Conservation (phyloP, 306 rosid genomes). For the Vachellia pachyceras region DNA sequence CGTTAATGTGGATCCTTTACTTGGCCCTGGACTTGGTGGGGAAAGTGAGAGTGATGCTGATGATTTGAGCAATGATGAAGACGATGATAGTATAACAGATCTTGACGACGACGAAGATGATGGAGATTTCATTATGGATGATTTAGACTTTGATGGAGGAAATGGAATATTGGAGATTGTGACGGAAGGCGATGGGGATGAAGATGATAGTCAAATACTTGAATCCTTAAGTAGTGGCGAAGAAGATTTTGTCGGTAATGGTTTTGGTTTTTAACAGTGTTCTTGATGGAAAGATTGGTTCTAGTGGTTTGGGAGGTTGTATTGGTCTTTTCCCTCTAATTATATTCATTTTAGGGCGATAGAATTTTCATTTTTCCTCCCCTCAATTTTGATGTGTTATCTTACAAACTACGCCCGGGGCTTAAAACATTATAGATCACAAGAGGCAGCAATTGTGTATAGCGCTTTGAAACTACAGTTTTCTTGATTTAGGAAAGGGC, state of each 20-base stretch:
- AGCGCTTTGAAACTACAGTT: slow-evolving; percentile 19
- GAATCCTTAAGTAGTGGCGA: slow-evolving; percentile 78
- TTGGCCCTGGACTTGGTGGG: slow-evolving; percentile 84
- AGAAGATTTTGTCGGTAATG: slow-evolving; percentile 66
- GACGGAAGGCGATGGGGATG: slow-evolving; percentile 80
- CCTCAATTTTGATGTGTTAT: slow-evolving; percentile 42
- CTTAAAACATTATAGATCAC: slow-evolving; percentile 23
- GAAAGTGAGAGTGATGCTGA: slow-evolving; percentile 80
- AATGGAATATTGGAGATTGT: slow-evolving; percentile 66
- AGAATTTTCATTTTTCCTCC: slow-evolving; percentile 14
- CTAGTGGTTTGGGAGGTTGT: slow-evolving; percentile 42
- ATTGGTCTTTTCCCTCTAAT: slow-evolving; percentile 42
- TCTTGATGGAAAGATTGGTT: background rate
- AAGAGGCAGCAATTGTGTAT: slow-evolving; percentile 37
- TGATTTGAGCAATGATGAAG: slow-evolving; percentile 76
- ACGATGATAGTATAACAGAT: slow-evolving; percentile 66
- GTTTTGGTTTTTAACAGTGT: slow-evolving; percentile 66
- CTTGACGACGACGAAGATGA: slow-evolving; percentile 70
- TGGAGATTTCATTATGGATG: slow-evolving; percentile 76
- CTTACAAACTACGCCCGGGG: background rate
- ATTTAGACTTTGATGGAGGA: slow-evolving; percentile 69
- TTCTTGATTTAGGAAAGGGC: background rate
- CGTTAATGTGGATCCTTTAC: slow-evolving; percentile 59
- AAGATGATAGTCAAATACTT: slow-evolving; percentile 69
- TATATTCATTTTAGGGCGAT: slow-evolving; percentile 44